phyloP scores from a whole-genome alignment of 2,329 filamentous ascomycete genomes.

The Tympanopsis confertula region DNA sequence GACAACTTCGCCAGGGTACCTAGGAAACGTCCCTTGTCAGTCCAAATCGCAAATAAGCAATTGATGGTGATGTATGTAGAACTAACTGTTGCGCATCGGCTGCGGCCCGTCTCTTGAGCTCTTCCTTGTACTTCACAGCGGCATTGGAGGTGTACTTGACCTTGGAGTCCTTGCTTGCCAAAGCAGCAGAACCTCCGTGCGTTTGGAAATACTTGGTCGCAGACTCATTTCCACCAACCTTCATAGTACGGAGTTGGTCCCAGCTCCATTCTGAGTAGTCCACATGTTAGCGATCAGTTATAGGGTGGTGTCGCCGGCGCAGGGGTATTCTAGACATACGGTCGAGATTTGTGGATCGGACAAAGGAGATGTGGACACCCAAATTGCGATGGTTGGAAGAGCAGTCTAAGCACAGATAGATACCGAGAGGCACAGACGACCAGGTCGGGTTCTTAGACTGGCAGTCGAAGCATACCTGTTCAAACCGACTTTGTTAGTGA shows the following conservation, averaged over 20 bases:
- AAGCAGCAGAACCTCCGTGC: conserved; percentile 83
- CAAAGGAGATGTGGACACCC: conserved; percentile 97
- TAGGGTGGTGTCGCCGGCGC: background rate
- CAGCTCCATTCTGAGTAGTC: conserved; percentile 78
- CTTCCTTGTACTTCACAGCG: conserved; percentile 97
- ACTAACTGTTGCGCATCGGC: conserved; percentile 75
- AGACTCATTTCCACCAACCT: conserved; percentile 94
- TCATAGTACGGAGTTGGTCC: conserved; percentile 95
- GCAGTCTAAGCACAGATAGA: conserved; percentile 96
- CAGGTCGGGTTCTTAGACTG: conserved; percentile 95
- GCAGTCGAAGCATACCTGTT: conserved; percentile 93
- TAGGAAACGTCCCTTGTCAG: conserved; percentile 27
- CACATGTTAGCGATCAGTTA: background rate
- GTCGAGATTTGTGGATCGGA: conserved; percentile 94
- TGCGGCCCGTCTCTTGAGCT: conserved; percentile 75
- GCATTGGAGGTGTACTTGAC: conserved; percentile 90
- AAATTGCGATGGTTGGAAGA: conserved; percentile 94
- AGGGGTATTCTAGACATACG: conserved; percentile 55
- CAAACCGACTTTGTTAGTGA: conserved; percentile 4
- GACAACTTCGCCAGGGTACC: conserved; percentile 74
- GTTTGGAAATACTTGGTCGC: conserved; percentile 97
- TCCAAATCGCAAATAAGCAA: conserved; percentile 10
- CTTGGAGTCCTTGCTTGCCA: conserved; percentile 93
- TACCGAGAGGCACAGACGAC: conserved; percentile 93
- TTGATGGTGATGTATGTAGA: background rate